Evolutionary conservation across 345 rosid genomes (phyloP).

Genomic region (Boechera retrofracta): DNA sequence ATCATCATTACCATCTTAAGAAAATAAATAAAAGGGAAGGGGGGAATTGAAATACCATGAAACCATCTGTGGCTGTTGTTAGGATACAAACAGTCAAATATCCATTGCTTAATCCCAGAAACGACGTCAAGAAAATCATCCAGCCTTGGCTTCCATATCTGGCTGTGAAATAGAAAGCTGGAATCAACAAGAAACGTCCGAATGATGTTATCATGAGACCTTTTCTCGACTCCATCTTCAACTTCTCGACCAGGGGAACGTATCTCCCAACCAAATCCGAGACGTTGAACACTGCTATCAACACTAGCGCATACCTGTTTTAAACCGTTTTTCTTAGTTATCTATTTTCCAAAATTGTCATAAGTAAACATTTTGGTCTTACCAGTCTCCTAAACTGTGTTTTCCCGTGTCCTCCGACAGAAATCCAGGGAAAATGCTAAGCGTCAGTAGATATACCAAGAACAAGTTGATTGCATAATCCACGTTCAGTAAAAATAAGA

Average conservation of each 20-base stretch:
- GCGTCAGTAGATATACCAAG: constrained; percentile 64
- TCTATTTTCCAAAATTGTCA: not conserved
- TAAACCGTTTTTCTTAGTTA: not conserved
- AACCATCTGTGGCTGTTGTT: constrained; percentile 62
- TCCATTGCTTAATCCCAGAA: constrained; percentile 70
- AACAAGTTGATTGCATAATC: constrained; percentile 63
- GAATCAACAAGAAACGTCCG: constrained; percentile 63
- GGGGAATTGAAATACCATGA: constrained; percentile 10
- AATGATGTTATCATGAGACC: constrained; percentile 56
- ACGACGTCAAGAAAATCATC: constrained; percentile 69
- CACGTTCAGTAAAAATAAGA: constrained; percentile 52
- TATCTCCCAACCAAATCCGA: constrained; percentile 71
- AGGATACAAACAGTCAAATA: constrained; percentile 75
- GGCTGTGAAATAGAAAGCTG: constrained; percentile 79
- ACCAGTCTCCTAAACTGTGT: constrained; percentile 66
- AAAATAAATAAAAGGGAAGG: too few species aligned
- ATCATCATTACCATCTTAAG: not conserved
- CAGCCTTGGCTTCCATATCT: constrained; percentile 75
- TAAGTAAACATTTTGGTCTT: not conserved
- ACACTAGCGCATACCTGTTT: constrained; percentile 56
- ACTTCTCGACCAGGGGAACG: constrained; percentile 51
- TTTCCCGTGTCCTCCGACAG: constrained; percentile 68
- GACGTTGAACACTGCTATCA: constrained; percentile 64
- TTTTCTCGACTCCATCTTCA: constrained; percentile 66
- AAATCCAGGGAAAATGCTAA: constrained; percentile 81